phyloP scores from a whole-genome alignment of 768 basidiomycete species.

The Tricholoma terreum region DNA sequence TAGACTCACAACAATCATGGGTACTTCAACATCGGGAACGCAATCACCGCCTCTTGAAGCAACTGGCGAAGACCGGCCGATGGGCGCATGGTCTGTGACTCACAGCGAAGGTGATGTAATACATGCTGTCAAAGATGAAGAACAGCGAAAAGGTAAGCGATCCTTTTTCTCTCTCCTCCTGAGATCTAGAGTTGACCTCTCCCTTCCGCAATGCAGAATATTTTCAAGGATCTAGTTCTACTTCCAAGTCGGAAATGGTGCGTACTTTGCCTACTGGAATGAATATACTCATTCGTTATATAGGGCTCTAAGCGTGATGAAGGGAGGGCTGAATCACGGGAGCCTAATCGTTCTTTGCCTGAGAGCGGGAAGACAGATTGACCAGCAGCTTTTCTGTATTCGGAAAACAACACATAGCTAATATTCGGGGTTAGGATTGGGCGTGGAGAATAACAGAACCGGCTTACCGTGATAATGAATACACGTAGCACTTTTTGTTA shows the following conservation, averaged over 20 bases:
- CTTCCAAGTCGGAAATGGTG: too few species aligned
- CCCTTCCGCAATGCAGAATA: not conserved
- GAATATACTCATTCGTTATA: too few species aligned
- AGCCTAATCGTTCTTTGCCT: not conserved
- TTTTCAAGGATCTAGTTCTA: constrained; percentile 1
- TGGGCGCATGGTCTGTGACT: constrained; percentile 50
- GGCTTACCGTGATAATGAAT: not conserved
- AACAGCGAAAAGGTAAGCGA: constrained; percentile 41
- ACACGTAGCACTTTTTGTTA: not conserved
- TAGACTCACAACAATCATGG: too few species aligned
- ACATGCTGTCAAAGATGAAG: constrained; percentile 32
- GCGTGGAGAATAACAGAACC: not conserved
- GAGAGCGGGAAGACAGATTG: not conserved
- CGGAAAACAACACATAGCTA: not conserved
- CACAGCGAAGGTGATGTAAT: constrained; percentile 28
- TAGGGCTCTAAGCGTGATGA: too few species aligned
- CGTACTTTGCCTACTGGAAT: too few species aligned
- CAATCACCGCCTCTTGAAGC: constrained; percentile 48
- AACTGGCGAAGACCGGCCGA: constrained; percentile 37
- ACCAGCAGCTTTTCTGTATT: not conserved
- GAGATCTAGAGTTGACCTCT: too few species aligned
- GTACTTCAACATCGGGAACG: constrained; percentile 27
- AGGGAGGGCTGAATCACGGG: not conserved
- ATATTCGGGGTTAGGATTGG: not conserved
- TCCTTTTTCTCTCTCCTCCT: not conserved